Evolutionary conservation across 225 moss, liverwort and hornwort species (phyloP), one percentile per base, ranked within the genome.

Genomic region (Marchantia paleacea): DNA sequence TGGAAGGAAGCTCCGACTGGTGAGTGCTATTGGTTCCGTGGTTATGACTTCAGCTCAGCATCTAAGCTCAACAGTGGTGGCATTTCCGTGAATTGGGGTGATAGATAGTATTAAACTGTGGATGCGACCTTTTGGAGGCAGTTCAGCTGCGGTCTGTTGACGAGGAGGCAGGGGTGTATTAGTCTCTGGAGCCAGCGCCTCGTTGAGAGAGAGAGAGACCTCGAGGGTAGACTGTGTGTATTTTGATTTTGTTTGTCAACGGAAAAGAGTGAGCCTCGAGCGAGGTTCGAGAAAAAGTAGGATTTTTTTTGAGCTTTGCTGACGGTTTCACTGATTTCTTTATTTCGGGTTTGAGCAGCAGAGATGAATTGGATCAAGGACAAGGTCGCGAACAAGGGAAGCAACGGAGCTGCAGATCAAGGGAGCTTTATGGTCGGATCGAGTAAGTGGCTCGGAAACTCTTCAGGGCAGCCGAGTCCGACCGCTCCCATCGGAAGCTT

Each of bases 361-460:
- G 51, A 70, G 25, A 97, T 94, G 94, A 81, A 86, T 72, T 93
- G 93, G 92, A 24, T 97, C 0, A 92, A 88, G 84, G 91, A 92
- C 10, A 90, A 80, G 52, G 55, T 93, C 8, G 86, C 90, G 51
- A 84, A 82, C 0, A 76, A 80, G 18, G 79, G 64, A 12, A 76
- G 78, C 22, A 79, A 24, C 15, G 84, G 70, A 16, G 16, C 67
- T 54, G 69, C 79, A 6, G 75, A 68, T 55, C 87, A 89, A 73
- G 80, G 77, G 6, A 90, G 88, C 7, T 94, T 94, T 79, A 92
- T 91, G 54, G 88, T 94, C 4, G 92, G 96, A n/a, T 92, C 92
- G 0, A 86, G 92, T 87, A 86, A 88, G 82, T 96, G 91, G 92
- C 90, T 92, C 80, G 87, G 87, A 57, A 80, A 74, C 29, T 25